These are phyloP conservation scores for Hypoxylon sp. DNA, from an alignment of 2,329 filamentous ascomycete species.

Conservation along the genomic window DNA sequence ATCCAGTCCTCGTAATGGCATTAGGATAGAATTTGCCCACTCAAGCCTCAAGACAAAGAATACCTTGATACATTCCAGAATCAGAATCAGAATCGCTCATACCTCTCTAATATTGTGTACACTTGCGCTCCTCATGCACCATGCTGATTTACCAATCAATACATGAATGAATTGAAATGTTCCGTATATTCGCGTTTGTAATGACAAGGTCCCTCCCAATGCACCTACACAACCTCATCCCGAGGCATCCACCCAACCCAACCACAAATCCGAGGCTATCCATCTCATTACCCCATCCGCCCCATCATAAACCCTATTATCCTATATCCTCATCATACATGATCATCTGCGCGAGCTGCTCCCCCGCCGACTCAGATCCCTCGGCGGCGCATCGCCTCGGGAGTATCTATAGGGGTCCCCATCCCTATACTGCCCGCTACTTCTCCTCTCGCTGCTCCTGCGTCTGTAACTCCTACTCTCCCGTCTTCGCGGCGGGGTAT, in stretches of 20 bases:
- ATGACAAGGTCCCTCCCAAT: background rate
- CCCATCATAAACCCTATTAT: background rate
- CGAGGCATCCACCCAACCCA: background rate
- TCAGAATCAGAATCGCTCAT: background rate
- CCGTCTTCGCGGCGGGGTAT: conserved; percentile 51
- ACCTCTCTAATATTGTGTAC: conserved; percentile 6
- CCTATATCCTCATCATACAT: background rate
- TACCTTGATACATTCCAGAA: background rate
- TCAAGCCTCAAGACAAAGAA: background rate
- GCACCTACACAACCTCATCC: conserved; percentile 1
- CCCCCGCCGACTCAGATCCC: conserved; percentile 54
- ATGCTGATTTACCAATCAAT: conserved; percentile 13
- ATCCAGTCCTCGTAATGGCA: background rate
- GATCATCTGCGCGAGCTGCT: conserved; percentile 54
- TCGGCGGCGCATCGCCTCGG: conserved; percentile 51
- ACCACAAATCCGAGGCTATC: background rate
- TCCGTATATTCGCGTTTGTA: conserved; percentile 15
- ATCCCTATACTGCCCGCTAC: conserved; percentile 51
- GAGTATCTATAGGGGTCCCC: conserved; percentile 54
- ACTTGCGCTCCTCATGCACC: conserved; percentile 24
- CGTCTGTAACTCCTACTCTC: conserved; percentile 49
- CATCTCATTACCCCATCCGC: background rate
- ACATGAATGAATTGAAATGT: conserved; percentile 13
- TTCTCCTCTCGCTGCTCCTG: conserved; percentile 50
- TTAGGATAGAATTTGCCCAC: background rate